Base-by-base conservation (phyloP, 768 basidiomycete genomes). In the Psilocybe cubensis region DNA sequence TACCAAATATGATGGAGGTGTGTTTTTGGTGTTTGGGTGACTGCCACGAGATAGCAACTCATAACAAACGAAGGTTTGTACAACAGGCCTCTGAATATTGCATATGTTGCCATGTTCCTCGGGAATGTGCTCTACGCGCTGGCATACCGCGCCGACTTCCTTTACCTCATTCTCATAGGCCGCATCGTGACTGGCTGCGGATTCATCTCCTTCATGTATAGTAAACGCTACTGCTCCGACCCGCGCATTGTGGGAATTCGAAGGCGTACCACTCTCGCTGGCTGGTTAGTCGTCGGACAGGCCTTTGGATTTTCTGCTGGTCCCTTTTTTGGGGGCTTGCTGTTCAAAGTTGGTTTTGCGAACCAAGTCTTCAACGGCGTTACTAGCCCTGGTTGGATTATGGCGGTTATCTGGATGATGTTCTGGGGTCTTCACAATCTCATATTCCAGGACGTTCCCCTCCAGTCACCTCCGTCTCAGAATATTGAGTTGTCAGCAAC, bases 91-190 rank as follows among this genome's bases (percentile, higher is more conserved):
- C 73, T 89, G 18, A 79, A 82, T 44, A 61, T 89, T 31, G 76
- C 79, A 41, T 90, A 85, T 58, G 74, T 70, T 3, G 64, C 82
- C 1, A 76, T 81, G 23, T 70, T 88, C 49, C 45, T 85, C 18
- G 88, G 87, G 0, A 80, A 85, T 60, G 68, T 87, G 55, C 71
- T 86, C 3, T 87, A 88, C 64, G 86, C 80, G 11, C 68, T 83
- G 28, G 88, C 88, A 0, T 89, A 87, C 66, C 74, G 66, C 17
- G 75, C 81, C 27, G 74, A 83, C 66, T 85, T 76, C 66, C 79
- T 89, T 9, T 89, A 89, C 67, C 75, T 89, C 59, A 87, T 89
- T 61, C 82, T 91, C 59, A 76, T 89, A 27, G 87, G 86, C 3
- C 85, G 88, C 17, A 83, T 86, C 50, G 80, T 88, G 27, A 77